Base-by-base conservation (phyloP, 768 basidiomycete species). In the Chalciporus pseudorubinellus region DNA sequence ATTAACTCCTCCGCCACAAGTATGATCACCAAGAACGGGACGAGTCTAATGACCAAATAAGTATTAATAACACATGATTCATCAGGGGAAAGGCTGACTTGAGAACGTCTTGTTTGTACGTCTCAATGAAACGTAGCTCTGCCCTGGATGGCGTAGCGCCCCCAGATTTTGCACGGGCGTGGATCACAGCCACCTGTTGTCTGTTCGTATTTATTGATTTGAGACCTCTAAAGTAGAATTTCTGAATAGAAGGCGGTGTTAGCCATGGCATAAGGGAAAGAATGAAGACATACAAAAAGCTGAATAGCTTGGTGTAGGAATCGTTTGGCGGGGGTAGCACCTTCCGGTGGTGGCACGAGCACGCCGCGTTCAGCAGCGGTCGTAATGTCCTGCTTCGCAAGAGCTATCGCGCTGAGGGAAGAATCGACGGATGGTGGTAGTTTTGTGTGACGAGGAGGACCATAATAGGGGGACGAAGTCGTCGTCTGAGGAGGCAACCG, bases 211-310 rank as follows among this genome's bases (percentile, higher is more conserved):
- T 79, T 55, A 93, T 82, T 52, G 87, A 75, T 68, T 84, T 89
- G 51, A 88, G 72, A 22, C 90, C 92, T 31, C 81, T 76, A 60
- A 74, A 85, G 70, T 94, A 94, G 68, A 94, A 94, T 86, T 91
- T 91, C 85, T 86, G 60, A 10, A 6, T 1, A 29, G 31, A 26
- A 26, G 19, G 3, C 9, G 16, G 18, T 19, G 43, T 53, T 39
- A 60, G 39, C 36, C 8, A 10, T 14, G 29, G 3, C 12, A 13
- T 16, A 19, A 11, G 2, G 46, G 13, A 22, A 33, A 13, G 18
- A 22, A 5, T 26, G 40, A 31, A 22, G 12, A 67, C 77, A 48
- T 43, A 78, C 77, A 51, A 79, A 68, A 44, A 77, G 66, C 53
- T 79, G 74, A 59, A 79, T 59, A 4, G 65, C 77, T 52, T 80